A percentile compares a stretch with the other conserved stretches of the same genome.
phyloP scores from a whole-genome alignment of 1,284 basidiomycete genomes.

The Puccinia novopanici region DNA sequence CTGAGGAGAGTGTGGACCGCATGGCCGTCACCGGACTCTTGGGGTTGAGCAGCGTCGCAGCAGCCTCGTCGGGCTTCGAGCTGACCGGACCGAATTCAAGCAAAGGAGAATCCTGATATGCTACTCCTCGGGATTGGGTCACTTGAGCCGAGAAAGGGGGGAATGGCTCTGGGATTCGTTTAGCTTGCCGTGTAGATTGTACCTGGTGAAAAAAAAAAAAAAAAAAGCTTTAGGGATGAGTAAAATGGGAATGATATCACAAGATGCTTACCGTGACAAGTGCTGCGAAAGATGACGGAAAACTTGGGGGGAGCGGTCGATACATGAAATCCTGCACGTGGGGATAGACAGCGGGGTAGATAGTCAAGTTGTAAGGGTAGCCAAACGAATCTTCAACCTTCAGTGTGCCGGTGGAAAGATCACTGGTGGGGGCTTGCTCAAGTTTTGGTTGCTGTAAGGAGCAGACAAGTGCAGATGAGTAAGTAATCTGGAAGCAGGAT shows the following conservation, averaged over 20 bases:
- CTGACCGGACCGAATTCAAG: not conserved
- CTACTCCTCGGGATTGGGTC: conserved; percentile 7
- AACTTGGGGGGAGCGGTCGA: not conserved
- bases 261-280: not conserved
- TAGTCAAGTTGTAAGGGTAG: conserved; percentile 39
- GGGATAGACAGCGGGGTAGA: conserved; percentile 39
- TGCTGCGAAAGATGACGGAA: not conserved
- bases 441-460: not conserved
- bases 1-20: conserved; percentile 20
- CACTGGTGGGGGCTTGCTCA: not conserved
- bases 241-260: not conserved
- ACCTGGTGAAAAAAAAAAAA: not conserved
- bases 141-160: conserved; percentile 13
- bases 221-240: not conserved
- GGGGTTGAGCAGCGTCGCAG: not conserved
- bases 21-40: conserved; percentile 16
- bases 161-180: conserved; percentile 4
- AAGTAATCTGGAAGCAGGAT: not conserved
- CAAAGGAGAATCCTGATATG: conserved; percentile 5
- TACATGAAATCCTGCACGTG: conserved; percentile 1
- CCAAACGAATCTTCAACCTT: not conserved
- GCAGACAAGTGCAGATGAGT: not conserved
- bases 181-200: conserved; percentile 7
- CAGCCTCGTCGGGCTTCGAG: not conserved
- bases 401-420: not conserved